Conservation (phyloP, 768 basidiomycete genomes). For the Pleurotus pulmonarius region DNA sequence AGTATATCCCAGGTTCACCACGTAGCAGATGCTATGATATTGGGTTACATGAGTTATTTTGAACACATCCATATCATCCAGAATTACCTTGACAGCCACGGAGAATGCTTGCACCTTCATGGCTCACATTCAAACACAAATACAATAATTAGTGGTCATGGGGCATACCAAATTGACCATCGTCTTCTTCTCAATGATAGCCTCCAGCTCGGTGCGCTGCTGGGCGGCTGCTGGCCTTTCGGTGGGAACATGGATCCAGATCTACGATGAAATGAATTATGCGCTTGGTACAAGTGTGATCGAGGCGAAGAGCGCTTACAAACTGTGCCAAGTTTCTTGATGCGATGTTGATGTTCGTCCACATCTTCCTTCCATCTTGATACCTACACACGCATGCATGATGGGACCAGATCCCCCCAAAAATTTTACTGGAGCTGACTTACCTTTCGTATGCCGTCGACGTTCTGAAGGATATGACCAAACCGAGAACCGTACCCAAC, state of each 20-base stretch:
- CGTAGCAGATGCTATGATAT: slow-evolving; percentile 55
- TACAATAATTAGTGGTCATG: slow-evolving; percentile 26
- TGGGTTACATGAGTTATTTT: no score
- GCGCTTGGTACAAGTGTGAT: neutral
- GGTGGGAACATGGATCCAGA: slow-evolving; percentile 54
- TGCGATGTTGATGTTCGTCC: slow-evolving; percentile 57
- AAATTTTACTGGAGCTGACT: slow-evolving; percentile 13
- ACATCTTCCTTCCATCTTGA: slow-evolving; percentile 68
- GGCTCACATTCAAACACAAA: neutral
- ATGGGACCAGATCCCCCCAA: neutral
- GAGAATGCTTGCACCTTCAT: slow-evolving; percentile 62
- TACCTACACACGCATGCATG: slow-evolving; percentile 33
- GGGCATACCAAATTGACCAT: slow-evolving; percentile 52
- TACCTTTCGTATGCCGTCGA: slow-evolving; percentile 68
- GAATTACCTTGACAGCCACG: slow-evolving; percentile 58
- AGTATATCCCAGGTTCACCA: slow-evolving; percentile 67
- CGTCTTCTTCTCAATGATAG: slow-evolving; percentile 67
- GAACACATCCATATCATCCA: neutral
- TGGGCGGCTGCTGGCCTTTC: slow-evolving; percentile 30
- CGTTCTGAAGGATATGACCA: slow-evolving; percentile 70
- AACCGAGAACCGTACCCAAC: slow-evolving; percentile 69
- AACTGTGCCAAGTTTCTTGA: slow-evolving; percentile 57
- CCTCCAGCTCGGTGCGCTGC: slow-evolving; percentile 33
- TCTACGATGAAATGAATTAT: slow-evolving; percentile 22
- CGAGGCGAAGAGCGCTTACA: slow-evolving; percentile 30